Base-by-base conservation (phyloP, 805 yeast genomes). In the Metschnikowia cerradonensis region DNA sequence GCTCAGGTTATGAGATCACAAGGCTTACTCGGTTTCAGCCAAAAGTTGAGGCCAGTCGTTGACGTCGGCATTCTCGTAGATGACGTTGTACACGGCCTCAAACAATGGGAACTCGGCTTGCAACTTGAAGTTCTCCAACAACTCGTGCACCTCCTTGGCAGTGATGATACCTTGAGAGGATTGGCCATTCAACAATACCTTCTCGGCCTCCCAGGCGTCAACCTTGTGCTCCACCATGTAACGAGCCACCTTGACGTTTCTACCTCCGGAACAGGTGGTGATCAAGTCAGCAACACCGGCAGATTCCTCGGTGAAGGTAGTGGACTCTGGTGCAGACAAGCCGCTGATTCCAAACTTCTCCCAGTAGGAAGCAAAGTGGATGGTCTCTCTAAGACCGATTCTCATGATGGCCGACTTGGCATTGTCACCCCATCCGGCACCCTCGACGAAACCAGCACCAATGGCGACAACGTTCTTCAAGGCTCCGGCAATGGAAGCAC, bases 221-320 rank as follows among this genome's bases (percentile, higher is more conserved):
- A 64, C 72, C 22, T 72, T 72, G 43, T 74, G 68, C 65, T 72
- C 67, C 33, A 75, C 67, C 78, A 74, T 74, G 59, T 72, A 70
- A 54, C 73, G 70, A 14, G 74, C 78, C 36, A 74, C 75, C 64
- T 70, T 72, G 52, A 73, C 77, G 61, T 74, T 74, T 66, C 78
- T 70, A 44, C 78, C 78, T 49, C 78, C 78, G 36, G 76, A 59
- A 59, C 78, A 74, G 43, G 78, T 73, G 46, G 78, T 74, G 61
- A 74, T 73, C 57, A 74, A 68, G 63, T 74, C 78, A 45, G 78
- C 78, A 14, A 74, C 78, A 60, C 78, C 78, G 14, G 76, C 76
- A 35, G 73, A 67, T 58, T 74, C 78, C 48, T 64, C 69, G 7
- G 78, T 73, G 62, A 74, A 73, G 22, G 78, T 74, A 39, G 67